phyloP scores from a whole-genome alignment of 768 basidiomycete species.

The Punctularia strigosozonata region DNA sequence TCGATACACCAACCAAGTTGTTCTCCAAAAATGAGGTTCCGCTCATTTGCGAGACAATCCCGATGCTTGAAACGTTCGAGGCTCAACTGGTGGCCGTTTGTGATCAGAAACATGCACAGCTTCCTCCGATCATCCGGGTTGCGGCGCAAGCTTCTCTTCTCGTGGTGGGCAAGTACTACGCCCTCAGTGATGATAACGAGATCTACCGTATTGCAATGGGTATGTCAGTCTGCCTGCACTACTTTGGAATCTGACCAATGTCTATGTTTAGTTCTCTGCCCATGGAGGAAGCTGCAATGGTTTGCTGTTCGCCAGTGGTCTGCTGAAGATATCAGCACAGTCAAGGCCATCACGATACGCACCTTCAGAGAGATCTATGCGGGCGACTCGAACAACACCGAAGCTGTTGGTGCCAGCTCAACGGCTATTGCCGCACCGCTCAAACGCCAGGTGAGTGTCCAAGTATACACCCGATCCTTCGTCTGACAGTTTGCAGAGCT shows the following conservation, averaged over 20 bases:
- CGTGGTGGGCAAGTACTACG: conserved; percentile 12
- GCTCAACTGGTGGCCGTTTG: conserved; percentile 1
- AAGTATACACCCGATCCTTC: too few relatives aligned
- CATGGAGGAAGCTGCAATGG: conserved; percentile 12
- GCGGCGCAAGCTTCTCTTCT: conserved; percentile 9
- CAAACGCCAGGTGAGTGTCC: neutral
- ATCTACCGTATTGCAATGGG: conserved; percentile 13
- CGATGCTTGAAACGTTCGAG: conserved; percentile 9
- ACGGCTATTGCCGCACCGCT: too few relatives aligned
- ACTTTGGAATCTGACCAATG: neutral
- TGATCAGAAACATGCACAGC: neutral
- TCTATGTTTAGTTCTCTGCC: conserved; percentile 17
- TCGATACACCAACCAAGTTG: conserved; percentile 12
- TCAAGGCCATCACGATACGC: conserved; percentile 5
- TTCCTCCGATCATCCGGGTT: conserved; percentile 7
- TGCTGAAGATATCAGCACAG: conserved; percentile 5
- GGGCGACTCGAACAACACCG: neutral
- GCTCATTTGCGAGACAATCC: conserved; percentile 7
- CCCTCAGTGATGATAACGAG: conserved; percentile 13
- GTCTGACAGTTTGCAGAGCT: too few relatives aligned
- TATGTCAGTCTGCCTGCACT: conserved; percentile 1
- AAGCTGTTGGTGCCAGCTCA: neutral
- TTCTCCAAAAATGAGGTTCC: conserved; percentile 13
- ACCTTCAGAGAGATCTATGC: conserved; percentile 1
- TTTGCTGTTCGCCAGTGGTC: too few relatives aligned